Conservation (phyloP, 2,329 filamentous ascomycete species). For the Ophiocordyceps robertsii region DNA sequence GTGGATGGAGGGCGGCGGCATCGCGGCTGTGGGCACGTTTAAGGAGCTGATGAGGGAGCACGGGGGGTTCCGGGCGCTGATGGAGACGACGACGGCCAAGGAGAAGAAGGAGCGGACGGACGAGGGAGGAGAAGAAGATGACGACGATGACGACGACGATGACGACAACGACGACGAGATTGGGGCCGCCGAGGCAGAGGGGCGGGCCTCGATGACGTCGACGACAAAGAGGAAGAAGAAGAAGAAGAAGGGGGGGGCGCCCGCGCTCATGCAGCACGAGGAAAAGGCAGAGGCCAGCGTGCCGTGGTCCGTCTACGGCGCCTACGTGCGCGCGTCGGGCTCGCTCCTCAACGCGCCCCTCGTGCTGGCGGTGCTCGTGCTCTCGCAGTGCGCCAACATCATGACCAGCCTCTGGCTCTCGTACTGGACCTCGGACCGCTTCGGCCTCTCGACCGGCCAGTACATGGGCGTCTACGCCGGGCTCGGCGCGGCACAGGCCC, state of each 20-base stretch:
- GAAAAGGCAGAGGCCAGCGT: constrained; percentile 65
- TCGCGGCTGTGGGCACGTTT: constrained; percentile 80
- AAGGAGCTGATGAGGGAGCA: constrained; percentile 73
- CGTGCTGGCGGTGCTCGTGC: constrained; percentile 45
- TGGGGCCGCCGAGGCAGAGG: constrained; percentile 12
- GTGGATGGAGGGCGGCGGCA: constrained; percentile 77
- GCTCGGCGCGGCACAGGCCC: constrained; percentile 56
- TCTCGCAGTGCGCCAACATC: constrained; percentile 76
- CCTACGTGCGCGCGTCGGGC: constrained; percentile 66
- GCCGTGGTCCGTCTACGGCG: constrained; percentile 64
- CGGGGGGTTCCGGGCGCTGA: constrained; percentile 64
- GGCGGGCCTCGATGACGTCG: too few relatives aligned
- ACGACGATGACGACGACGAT: constrained; percentile 34
- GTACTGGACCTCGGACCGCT: constrained; percentile 81
- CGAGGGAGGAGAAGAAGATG: constrained; percentile 38
- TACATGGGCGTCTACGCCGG: constrained; percentile 65
- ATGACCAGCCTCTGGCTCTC: constrained; percentile 84
- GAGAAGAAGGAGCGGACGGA: too few relatives aligned
- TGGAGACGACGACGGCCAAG: constrained; percentile 72
- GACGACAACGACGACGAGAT: constrained; percentile 29
- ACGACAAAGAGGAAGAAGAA: constrained; percentile 16
- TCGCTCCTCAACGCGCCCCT: constrained; percentile 55
- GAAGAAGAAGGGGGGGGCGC: constrained; percentile 44
- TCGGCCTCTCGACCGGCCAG: constrained; percentile 46
- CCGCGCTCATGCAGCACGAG: constrained; percentile 56